Evolutionary conservation across 2,329 filamentous ascomycete species (phyloP).

Genomic region (Raffaelea arxii): DNA sequence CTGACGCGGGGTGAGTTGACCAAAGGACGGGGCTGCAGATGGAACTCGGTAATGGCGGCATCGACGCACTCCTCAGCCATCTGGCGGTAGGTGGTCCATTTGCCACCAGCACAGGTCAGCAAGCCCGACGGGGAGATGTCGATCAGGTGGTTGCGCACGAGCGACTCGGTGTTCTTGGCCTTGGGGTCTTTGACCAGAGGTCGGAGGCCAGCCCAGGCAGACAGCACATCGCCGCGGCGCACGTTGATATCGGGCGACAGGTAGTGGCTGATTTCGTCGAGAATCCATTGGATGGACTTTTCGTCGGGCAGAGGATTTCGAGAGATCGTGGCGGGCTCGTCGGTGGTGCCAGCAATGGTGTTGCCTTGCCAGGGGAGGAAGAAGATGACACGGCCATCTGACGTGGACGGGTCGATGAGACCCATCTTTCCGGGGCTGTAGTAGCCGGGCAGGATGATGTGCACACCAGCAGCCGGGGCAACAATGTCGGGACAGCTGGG

Average conservation of each 20-base stretch:
- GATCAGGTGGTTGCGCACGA: conserved; percentile 74
- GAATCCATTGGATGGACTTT: conserved; percentile 73
- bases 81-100: conserved; percentile 83
- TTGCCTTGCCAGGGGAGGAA: conserved; percentile 82
- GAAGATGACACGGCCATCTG: conserved; percentile 80
- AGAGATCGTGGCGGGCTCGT: conserved; percentile 60
- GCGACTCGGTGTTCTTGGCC: conserved; percentile 70
- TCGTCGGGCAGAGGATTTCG: conserved; percentile 62
- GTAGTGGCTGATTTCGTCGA: conserved; percentile 68
- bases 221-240: conserved; percentile 64
- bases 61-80: conserved; percentile 84
- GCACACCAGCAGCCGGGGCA: conserved; percentile 71
- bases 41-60: conserved; percentile 60
- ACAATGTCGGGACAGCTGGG: conserved; percentile 60
- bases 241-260: conserved; percentile 67
- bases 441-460: conserved; percentile 71
- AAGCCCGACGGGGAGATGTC: conserved; percentile 66
- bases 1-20: conserved; percentile 51
- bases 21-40: conserved; percentile 36
- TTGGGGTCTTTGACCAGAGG: conserved; percentile 74
- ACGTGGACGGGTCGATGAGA: conserved; percentile 70
- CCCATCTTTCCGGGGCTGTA: conserved; percentile 75
- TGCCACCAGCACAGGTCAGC: conserved; percentile 72
- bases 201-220: conserved; percentile 69
- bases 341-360: conserved; percentile 76